Evolutionary conservation across 2,329 filamentous ascomycete species (phyloP), one percentile per base, ranked within the genome.

Genomic region (Aureobasidium sp.): DNA sequence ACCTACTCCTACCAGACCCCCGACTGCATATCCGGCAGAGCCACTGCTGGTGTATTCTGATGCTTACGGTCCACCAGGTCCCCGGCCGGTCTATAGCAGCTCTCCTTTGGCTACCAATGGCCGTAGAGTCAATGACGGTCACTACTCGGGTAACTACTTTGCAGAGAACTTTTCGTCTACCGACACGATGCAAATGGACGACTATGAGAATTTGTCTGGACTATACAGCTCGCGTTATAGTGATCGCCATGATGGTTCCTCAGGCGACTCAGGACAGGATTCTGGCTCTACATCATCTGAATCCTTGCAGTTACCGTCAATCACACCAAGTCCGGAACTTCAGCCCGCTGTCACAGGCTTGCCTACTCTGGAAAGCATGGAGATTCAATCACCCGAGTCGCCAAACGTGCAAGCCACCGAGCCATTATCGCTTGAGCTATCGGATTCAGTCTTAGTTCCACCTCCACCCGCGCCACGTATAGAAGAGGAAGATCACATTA

Each of bases 401-500:
- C 36, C 17, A 13, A n/a, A 13, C 15, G 41, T 44, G 9, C 37
- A 36, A 9, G n/a, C 23, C 12, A 17, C 6, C 4, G 27, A 57
- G 2, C 10, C 55, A 47, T 13, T 13, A 4, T 36, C 29, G n/a
- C 5, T 13, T 5, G 27, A 36, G 32, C 10, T 15, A 20, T 27
- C 29, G 1, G n/a, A 36, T 44, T 5, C 41, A 17, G 7, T 27
- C 10, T 12, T 23, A 39, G n/a, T 37, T 17, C 46, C 61, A 26
- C 37, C 51, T 51, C 53, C 37, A 2, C 34, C 55, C 8, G 23
- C 42, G n/a, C 39, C 52, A 20, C 41, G 32, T 26, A 46, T n/a
- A 15, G 44, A 50, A 34, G 15, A 39, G 17, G 56, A 78, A 26
- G 86, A 90, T 65, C 82, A 88, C 69, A 81, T 99, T 68, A 95